Evolutionary conservation across 345 rosid species (phyloP), one percentile per base, ranked within the genome.

Genomic region (Citrus glauca): DNA sequence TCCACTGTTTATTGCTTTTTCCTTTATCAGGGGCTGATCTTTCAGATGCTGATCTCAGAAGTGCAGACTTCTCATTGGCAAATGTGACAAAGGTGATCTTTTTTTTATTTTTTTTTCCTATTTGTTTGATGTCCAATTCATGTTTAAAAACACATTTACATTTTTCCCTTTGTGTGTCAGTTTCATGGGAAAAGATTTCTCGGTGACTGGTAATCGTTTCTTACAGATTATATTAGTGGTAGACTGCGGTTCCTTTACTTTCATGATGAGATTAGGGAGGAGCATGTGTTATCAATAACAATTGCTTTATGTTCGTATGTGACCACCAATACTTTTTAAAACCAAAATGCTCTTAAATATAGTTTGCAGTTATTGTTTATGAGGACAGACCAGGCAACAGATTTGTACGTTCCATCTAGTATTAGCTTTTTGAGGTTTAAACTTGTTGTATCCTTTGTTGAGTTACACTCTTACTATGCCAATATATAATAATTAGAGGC

Each of bases 51-150:
- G 99, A 95, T 86, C 97, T 95, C 25, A 88, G 95, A 84, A 88
- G 90, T 55, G 97, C 89, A 59, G 98, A 93, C 85, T 90, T 95
- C 84, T 91, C 97, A 20, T 87, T 95, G 80, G 98, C 99, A 75
- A 95, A 92, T 81, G 94, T 93, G 73, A 86, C 97, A 74, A 93
- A 93, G 97, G 97, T 95, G 71, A 69, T 73, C 45, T 62, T n/a
- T 66, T 22, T 7, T 9, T 6, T 2, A 7, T 0, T 45, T 10
- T 10, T 10, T 13, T 13, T 3, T 3, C 17, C 50, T 45, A 45
- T 37, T n/a, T 28, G 38, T 77, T 73, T 4, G 9, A 61, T 55
- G 27, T 17, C 32, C 19, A 24, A 5, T 55, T 72, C n/a, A 4
- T 35, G 13, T 17, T 35, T 7, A 37, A 14, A 28, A 57, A 35